Percentiles rank a stretch among this genome's conserved stretches.
phyloP scores from a whole-genome alignment of 1,284 basidiomycete genomes.

The Gymnopus androsaceus region DNA sequence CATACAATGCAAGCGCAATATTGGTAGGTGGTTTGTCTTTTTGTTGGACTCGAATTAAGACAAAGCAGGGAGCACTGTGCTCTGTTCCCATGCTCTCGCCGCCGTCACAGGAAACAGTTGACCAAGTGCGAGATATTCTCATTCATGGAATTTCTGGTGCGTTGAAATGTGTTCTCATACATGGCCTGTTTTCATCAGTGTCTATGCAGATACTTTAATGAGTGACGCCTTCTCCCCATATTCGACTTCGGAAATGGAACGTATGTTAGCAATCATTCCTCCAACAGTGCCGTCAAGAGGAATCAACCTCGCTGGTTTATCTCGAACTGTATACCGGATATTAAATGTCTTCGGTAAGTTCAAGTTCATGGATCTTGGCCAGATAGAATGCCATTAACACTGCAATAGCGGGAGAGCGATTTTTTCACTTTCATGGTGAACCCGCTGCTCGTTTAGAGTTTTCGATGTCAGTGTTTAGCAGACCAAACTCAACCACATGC shows the following conservation, averaged over 20 bases:
- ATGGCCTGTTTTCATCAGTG: not conserved
- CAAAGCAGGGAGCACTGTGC: not conserved
- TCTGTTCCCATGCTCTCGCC: not conserved
- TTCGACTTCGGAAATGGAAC: not conserved
- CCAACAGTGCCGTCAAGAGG: not conserved
- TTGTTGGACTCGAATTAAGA: not conserved
- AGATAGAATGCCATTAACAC: not conserved
- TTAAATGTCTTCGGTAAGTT: not conserved
- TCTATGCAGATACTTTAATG: not conserved
- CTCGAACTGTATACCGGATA: not conserved
- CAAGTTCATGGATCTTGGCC: not conserved
- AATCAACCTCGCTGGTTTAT: not conserved
- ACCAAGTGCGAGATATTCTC: not conserved
- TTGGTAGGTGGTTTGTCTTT: not conserved
- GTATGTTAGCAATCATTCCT: not conserved
- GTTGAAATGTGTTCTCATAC: not conserved
- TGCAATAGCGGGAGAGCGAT: not conserved
- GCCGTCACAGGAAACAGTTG: not conserved
- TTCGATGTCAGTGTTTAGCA: not conserved
- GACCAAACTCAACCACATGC: not conserved
- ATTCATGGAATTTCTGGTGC: not conserved
- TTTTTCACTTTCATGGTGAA: slow-evolving; percentile 2
- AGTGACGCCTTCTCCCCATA: not conserved
- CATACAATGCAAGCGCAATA: not conserved
- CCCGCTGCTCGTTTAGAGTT: not conserved